Base-by-base conservation (phyloP, 768 basidiomycete genomes). In the Lentinus tigrinus region DNA sequence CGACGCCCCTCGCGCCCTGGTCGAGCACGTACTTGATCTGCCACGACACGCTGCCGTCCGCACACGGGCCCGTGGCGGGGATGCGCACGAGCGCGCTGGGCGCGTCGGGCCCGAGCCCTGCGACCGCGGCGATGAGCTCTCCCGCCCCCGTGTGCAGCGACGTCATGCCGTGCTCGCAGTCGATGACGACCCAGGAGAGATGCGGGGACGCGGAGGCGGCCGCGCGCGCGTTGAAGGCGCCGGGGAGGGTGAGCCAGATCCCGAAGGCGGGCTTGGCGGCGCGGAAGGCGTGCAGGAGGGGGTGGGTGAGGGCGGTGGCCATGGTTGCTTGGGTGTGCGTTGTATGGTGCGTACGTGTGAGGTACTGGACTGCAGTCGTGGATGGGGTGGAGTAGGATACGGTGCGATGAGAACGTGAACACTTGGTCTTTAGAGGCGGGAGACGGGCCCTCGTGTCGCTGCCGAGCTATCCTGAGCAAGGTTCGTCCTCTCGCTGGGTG, bases 11-110 rank as follows among this genome's bases (percentile, higher is more conserved):
- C 17, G 87, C 87, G 4, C 87, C 88, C 0, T 83, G 82, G 64
- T 89, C 87, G 28, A 89, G 77, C 0, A 82, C 86, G 58, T 84
- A 77, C 72, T 89, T 89, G 71, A 89, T 87, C 69, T 88, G 86
- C 85, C 86, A 88, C 54, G 77, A 77, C 2, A 84, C 83, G 60
- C 81, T 80, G 0, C 73, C 72, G 39, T 69, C 64, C 50, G 65
- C 67, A 26, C 78, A 80, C 26, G 77, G 66, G 0, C 85, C 87
- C 2, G 87, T 88, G 8, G 85, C 85, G 7, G 87, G 83, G 47
- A 88, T 81, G 26, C 87, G 71, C 5, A 89, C 81, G 38, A 89
- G 62, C 10, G 81, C 73, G 62, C 81, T 87, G 0, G 83, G 82
- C 1, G 78, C 79, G 28, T 64, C 62, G 2, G 66, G 65, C 3